These are phyloP conservation scores for Pseudopyricularia cyperi DNA, from an alignment of 2,329 filamentous ascomycete species.

Conservation along the genomic window DNA sequence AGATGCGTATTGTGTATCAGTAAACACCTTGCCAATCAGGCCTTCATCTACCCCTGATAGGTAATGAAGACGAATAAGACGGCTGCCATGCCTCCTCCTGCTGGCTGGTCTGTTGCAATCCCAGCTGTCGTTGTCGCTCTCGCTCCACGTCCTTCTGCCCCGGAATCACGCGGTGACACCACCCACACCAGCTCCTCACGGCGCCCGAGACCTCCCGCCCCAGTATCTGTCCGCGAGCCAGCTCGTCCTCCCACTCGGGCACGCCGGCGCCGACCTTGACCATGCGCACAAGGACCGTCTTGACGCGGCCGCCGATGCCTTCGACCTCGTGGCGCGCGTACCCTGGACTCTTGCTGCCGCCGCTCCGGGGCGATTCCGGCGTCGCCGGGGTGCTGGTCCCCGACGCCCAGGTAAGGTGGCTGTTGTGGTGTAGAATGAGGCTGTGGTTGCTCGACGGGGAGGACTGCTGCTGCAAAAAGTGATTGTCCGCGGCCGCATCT, in stretches of 20 bases:
- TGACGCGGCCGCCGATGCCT: slow-evolving; percentile 77
- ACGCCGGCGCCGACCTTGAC: slow-evolving; percentile 74
- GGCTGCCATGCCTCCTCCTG: not conserved
- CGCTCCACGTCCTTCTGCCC: slow-evolving; percentile 30
- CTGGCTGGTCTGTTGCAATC: not conserved
- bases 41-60: not conserved
- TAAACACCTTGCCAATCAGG: not conserved
- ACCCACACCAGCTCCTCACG: slow-evolving; percentile 78
- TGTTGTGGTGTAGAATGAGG: not conserved
- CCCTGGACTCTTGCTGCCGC: slow-evolving; percentile 37
- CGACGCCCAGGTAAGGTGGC: slow-evolving; percentile 4
- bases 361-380: not conserved
- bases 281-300: slow-evolving; percentile 76
- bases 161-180: slow-evolving; percentile 70
- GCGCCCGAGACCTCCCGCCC: slow-evolving; percentile 55
- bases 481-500: slow-evolving; percentile 38
- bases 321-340: slow-evolving; percentile 84
- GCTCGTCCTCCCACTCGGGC: slow-evolving; percentile 73
- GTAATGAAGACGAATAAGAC: not conserved
- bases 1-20: not conserved
- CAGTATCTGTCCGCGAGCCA: slow-evolving; percentile 50
- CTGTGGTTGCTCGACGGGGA: slow-evolving; percentile 3
- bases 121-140: slow-evolving; percentile 4
- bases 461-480: slow-evolving; percentile 11
- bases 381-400: slow-evolving; percentile 2